Base-by-base conservation (phyloP, 176 grass and related monocot genomes). In the Musa itinerans region DNA sequence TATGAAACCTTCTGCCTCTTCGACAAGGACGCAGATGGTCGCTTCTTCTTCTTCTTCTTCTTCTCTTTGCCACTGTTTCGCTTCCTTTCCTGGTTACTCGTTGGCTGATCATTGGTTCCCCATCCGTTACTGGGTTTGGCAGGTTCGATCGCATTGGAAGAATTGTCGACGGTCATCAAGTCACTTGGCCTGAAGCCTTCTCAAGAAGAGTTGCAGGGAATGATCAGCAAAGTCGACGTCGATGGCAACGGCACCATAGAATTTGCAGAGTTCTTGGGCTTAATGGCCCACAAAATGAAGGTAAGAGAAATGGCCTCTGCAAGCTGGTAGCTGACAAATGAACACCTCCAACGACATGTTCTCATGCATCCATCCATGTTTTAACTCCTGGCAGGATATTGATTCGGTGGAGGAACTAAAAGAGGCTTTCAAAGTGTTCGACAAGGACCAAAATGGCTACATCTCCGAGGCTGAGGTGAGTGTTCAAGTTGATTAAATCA, bases 351-450 rank as follows among this genome's bases (percentile, higher is more conserved):
- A 2, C 11, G 6, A 58, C 55, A 17, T 14, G 55, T 17, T 58
- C 55, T 58, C 14, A 34, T 34, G 29, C 29, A 1, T 15, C 43
- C 24, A 6, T 15, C 74, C 1, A 5, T 23, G 65, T 25, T 65
- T 34, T 69, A 12, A 50, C 10, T 10, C 17, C 67, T 63, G 20
- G 20, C 19, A 87, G 59, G 85, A 79, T 70, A 20, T 34, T 63
- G 77, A 83, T 75, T 73, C 80, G 22, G 90, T 90, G 21, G 93
- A 93, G 87, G 93, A 93, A 78, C 74, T 97, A 0, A 87, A 85
- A 26, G 93, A 96, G 82, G 89, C 93, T 9, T 96, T 96, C 85
- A 88, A 88, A 52, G 89, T 96, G 8, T 96, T 96, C 80, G 93
- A 96, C 73, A 96, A 86, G 83, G 93, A 96, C 82, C 87, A 90